phyloP scores from a whole-genome alignment of 2,329 filamentous ascomycete species.

The Neonectria magnoliae region DNA sequence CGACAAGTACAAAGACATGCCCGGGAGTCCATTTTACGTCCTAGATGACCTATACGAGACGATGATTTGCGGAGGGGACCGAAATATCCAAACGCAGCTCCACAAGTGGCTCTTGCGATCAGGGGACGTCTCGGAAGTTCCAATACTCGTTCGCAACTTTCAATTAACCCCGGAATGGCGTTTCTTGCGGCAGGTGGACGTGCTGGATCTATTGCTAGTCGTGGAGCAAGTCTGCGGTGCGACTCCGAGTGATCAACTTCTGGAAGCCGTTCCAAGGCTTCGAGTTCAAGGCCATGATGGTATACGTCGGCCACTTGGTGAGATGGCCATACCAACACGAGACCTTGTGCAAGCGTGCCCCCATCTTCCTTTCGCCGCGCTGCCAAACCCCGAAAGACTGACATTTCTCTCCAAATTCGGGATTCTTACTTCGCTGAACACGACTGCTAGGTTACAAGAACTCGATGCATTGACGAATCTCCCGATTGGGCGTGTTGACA shows the following conservation, averaged over 20 bases:
- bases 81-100: neutral
- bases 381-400: conserved; percentile 6
- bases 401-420: conserved; percentile 13
- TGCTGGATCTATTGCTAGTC: neutral
- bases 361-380: conserved; percentile 16
- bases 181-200: neutral
- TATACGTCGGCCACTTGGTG: neutral
- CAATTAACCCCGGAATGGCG: conserved; percentile 2
- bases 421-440: conserved; percentile 3
- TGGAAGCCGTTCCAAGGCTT: neutral
- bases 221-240: neutral
- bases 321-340: conserved; percentile 15
- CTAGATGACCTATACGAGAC: conserved; percentile 4
- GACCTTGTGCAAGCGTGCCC: conserved; percentile 11
- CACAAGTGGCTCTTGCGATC: conserved; percentile 11
- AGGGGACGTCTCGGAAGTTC: conserved; percentile 4
- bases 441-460: conserved; percentile 8
- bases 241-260: neutral
- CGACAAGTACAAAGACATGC: conserved; percentile 6
- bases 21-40: conserved; percentile 7
- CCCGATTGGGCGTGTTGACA: conserved; percentile 5
- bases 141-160: conserved; percentile 1
- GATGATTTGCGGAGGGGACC: neutral
- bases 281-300: neutral
- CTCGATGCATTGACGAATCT: conserved; percentile 2